Base-by-base conservation (phyloP, 345 rosid species). In the Heritiera fomes region DNA sequence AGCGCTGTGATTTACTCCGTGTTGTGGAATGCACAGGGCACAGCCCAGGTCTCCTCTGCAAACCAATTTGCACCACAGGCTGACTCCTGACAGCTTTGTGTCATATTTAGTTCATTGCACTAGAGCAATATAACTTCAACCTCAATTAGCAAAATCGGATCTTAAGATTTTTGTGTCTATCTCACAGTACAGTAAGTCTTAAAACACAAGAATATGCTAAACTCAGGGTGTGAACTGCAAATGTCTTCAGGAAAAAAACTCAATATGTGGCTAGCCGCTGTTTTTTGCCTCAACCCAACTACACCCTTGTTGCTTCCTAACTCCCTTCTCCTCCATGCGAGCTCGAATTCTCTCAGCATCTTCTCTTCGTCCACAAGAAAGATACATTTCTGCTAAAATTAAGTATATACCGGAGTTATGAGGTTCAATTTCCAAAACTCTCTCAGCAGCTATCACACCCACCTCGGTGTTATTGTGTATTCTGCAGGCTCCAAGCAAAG, bases 401-500 rank as follows among this genome's bases (percentile, higher is more conserved):
- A 88, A 71, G 78, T 88, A 86, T 67, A 77, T 28, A 5, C 86
- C 83, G 8, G 89, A 81, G 61, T 76, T 84, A 75, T 59, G 20
- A 11, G 86, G 85, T 73, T 84, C 83, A 14, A 79, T 43, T 66
- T 83, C 86, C 72, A 87, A 45, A 61, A 84, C 68, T 52, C 63
- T 84, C 77, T 86, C 82, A 58, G 80, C 87, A 68, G 83, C 89
- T 73, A 84, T 79, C 80, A 70, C 83, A 59, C 84, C 89, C 40
- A 86, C 45, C 59, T 71, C 41, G 12, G 80, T 64, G 75, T 84
- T 84, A 43, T 81, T 76, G 76, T 81, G 87, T 62, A 87, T 81
- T 79, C 86, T 82, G 71, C 87, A 84, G 49, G 89, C 84, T 59
- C 89, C 87, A 61, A 84, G 81, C 83, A 87, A 61, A 56, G 87